Base-by-base conservation (phyloP, 1,139 yeast genomes). In the Pneumocystis murina region DNA sequence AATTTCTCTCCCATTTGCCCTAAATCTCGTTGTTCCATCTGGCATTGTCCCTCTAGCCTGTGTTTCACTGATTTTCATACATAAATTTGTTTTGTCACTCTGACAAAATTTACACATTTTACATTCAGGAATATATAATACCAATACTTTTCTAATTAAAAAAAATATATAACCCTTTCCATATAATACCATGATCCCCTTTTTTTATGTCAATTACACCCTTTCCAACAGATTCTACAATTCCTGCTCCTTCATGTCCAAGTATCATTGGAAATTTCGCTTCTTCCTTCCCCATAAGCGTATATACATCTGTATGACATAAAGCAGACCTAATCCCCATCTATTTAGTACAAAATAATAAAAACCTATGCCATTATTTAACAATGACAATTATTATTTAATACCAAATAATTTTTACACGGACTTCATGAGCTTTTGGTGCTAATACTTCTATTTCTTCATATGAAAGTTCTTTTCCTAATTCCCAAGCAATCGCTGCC, bases 401-500 rank as follows among this genome's bases (percentile, higher is more conserved):
- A 33, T 33, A 33, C 35, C 35, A 82, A 63, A 80, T 79, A 67
- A 92, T 78, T 77, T 89, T 87, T 76, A 92, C 87, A 75, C 98
- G 86, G 63, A 92, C 97, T 78, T 92, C 99, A 74, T 92, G 96
- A 61, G 97, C 96, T 74, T 83, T 86, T 70, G 98, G 99, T 43
- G 98, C 89, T 39, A 82, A 85, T 60, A 94, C 98, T 73, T 86
- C 91, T 69, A 92, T 80, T 66, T 87, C 89, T 77, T 94, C 98
- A 67, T 92, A 81, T 61, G 84, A 72, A 71, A 92, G 80, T 66
- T 96, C 96, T 75, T 89, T 83, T 60, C 77, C 79, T 41, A 97
- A 95, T 75, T 86, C 96, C 94, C 97, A 92, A 68, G 97, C 97
- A 71, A 92, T 88, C 62, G 98, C 98, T 64, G 98, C 98, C 65